Conservation (phyloP, 148 eudicot genomes). For the Vaccinium macrocarpon region DNA sequence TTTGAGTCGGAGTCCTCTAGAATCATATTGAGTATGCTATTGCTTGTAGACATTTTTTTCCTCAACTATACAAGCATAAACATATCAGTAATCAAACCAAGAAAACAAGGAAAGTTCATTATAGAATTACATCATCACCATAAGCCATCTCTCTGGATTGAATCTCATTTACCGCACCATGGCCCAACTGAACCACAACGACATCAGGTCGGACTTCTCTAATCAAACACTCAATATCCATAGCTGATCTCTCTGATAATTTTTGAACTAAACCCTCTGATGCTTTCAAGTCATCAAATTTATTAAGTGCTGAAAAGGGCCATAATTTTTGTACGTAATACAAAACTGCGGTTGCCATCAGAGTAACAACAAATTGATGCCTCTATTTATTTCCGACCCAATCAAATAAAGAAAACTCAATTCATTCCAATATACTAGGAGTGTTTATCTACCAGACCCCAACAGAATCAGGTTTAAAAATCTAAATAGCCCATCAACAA, state of each 20-base stretch:
- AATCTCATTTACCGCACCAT: conserved; percentile 25
- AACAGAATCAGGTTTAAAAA: too few species aligned
- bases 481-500: too few species aligned
- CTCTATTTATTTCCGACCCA: too few species aligned
- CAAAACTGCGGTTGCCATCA: conserved; percentile 22
- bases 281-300: conserved; percentile 36
- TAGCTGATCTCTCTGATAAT: conserved; percentile 64
- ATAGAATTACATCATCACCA: conserved; percentile 23
- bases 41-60: too few species aligned
- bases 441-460: too few species aligned
- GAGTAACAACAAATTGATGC: not conserved
- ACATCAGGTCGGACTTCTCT: conserved; percentile 75
- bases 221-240: conserved; percentile 68
- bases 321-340: conserved; percentile 38
- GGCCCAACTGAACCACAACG: conserved; percentile 58
- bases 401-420: not conserved
- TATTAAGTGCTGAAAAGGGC: conserved; percentile 38
- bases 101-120: too few species aligned
- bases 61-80: too few species aligned
- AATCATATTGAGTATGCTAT: too few species aligned
- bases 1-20: too few species aligned
- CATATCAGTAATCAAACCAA: too few species aligned
- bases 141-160: conserved; percentile 30
- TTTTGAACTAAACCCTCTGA: conserved; percentile 60
- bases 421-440: not conserved